These are phyloP conservation scores for Macadamia integrifolia DNA, from an alignment of 164 flowering plant genomes.

Conservation along the genomic window DNA sequence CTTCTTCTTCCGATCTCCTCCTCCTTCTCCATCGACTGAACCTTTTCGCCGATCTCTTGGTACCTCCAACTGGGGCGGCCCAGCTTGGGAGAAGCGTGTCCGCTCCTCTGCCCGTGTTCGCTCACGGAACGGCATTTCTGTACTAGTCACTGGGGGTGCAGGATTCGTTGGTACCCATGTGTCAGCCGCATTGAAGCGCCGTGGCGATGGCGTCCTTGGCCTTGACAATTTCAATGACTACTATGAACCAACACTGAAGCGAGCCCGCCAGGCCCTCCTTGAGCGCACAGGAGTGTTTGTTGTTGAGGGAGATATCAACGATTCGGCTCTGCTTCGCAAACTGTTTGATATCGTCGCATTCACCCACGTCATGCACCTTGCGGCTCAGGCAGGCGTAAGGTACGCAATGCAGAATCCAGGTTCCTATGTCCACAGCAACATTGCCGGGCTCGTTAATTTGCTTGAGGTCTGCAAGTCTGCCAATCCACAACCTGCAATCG, in stretches of 20 bases:
- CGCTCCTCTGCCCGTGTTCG: slow-evolving; percentile 61
- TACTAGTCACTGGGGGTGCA: slow-evolving; percentile 89
- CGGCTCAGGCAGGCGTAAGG: slow-evolving; percentile 95
- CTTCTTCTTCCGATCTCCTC: slow-evolving; percentile 55
- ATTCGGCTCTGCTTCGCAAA: slow-evolving; percentile 47
- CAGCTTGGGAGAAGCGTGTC: slow-evolving; percentile 68
- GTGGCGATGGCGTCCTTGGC: slow-evolving; percentile 90
- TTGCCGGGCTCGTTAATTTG: slow-evolving; percentile 76
- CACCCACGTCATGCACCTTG: slow-evolving; percentile 88
- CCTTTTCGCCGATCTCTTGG: slow-evolving; percentile 48
- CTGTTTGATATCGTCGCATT: slow-evolving; percentile 74
- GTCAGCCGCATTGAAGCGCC: slow-evolving; percentile 62
- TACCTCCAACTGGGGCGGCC: slow-evolving; percentile 53
- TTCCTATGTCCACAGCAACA: slow-evolving; percentile 85
- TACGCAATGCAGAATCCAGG: slow-evolving; percentile 90
- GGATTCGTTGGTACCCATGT: slow-evolving; percentile 93
- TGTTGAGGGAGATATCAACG: slow-evolving; percentile 91
- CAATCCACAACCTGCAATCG: slow-evolving; percentile 87
- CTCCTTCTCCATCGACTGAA: slow-evolving; percentile 32
- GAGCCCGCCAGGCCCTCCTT: slow-evolving; percentile 75
- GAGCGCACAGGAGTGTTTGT: slow-evolving; percentile 67
- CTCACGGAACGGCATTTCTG: slow-evolving; percentile 51
- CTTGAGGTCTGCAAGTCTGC: slow-evolving; percentile 78
- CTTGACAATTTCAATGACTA: slow-evolving; percentile 81
- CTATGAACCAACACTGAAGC: slow-evolving; percentile 69